A percentile compares a stretch with the other conserved stretches of the same genome.
Evolutionary conservation across 306 rosid species (phyloP).

Genomic region (Pterocarpus santalinus): DNA sequence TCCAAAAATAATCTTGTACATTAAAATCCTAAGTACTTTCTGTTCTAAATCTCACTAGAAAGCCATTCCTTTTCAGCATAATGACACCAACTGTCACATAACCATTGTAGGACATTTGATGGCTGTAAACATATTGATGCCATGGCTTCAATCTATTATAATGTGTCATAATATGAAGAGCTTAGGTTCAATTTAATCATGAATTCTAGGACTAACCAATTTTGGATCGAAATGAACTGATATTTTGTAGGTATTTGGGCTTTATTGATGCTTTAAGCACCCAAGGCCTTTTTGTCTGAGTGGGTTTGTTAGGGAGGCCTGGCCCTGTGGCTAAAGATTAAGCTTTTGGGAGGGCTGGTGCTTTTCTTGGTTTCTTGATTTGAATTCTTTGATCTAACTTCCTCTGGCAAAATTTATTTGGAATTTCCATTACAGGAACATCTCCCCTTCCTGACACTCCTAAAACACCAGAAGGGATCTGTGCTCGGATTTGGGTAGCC

Average conservation of each 20-base stretch:
- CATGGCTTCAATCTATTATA: conserved; percentile 5
- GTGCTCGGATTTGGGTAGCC: conserved; percentile 61
- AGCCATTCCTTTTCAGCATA: conserved; percentile 4
- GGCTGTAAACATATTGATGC: conserved; percentile 15
- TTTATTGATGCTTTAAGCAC: conserved; percentile 24
- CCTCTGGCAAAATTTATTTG: conserved; percentile 1
- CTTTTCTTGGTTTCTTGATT: conserved; percentile 33
- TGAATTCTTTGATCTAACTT: conserved; percentile 27
- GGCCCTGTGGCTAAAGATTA: conserved; percentile 19
- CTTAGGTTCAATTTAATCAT: conserved; percentile 10
- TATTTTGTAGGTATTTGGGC: conserved; percentile 14
- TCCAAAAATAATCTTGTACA: not conserved
- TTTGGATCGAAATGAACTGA: conserved; percentile 35
- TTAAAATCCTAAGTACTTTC: not conserved
- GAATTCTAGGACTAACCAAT: conserved; percentile 13
- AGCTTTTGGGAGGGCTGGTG: not conserved
- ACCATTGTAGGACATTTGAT: conserved; percentile 5
- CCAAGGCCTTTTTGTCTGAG: conserved; percentile 9
- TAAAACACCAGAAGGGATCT: conserved; percentile 60
- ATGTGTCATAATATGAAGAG: conserved; percentile 11
- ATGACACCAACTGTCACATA: conserved; percentile 9
- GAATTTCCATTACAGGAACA: conserved; percentile 63
- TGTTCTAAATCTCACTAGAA: conserved; percentile 29
- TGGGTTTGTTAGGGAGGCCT: conserved; percentile 12
- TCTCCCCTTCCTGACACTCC: conserved; percentile 53